Conservation (phyloP, 2,329 filamentous ascomycete species). For the Pyrenophora graminea region DNA sequence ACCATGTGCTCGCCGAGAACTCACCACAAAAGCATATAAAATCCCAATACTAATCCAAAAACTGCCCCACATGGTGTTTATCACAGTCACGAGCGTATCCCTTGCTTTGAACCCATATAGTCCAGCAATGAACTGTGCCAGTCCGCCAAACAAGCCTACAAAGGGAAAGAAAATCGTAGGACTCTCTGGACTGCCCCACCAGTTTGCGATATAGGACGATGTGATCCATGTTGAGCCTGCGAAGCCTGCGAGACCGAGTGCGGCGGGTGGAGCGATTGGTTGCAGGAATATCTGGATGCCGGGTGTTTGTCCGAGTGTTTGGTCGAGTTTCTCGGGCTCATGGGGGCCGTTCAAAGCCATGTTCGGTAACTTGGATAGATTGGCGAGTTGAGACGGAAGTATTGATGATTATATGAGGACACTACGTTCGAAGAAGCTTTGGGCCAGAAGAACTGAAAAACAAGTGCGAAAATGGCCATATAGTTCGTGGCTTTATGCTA, state of each 20-base stretch:
- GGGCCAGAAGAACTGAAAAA: too few species aligned
- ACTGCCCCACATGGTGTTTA: conserved; percentile 1
- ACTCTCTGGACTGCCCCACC: neutral
- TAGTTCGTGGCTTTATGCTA: neutral
- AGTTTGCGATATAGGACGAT: neutral
- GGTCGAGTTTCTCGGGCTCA: neutral
- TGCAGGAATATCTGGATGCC: conserved; percentile 2
- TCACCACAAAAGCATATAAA: conserved; percentile 1
- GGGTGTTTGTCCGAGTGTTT: neutral
- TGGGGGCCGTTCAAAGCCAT: neutral
- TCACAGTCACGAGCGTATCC: neutral
- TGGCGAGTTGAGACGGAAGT: neutral
- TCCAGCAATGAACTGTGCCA: neutral
- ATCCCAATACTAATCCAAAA: neutral
- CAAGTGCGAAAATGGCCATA: too few species aligned
- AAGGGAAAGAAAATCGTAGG: neutral
- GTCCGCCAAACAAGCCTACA: neutral
- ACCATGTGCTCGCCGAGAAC: neutral
- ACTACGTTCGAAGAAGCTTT: too few species aligned
- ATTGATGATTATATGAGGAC: neutral
- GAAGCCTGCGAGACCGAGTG: conserved; percentile 1
- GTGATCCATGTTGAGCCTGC: conserved; percentile 1
- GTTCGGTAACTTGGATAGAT: neutral
- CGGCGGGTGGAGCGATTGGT: conserved; percentile 1
- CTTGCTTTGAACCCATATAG: neutral